Evolutionary conservation across 495 filamentous ascomycete species (phyloP).

Genomic region (Hypoxylon fragiforme): DNA sequence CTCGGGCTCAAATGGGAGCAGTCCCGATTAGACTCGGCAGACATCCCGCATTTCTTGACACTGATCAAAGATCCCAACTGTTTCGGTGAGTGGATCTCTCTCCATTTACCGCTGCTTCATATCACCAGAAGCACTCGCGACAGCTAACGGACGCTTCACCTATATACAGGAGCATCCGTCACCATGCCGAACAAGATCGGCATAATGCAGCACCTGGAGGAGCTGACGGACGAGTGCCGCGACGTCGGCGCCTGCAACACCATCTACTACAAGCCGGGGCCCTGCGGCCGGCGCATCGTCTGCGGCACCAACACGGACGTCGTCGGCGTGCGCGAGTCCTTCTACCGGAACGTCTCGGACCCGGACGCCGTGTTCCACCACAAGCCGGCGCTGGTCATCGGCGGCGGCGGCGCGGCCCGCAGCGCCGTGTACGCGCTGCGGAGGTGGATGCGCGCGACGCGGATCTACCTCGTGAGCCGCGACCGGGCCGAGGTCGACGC

Average conservation of each 20-base stretch:
- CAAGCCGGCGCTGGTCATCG: constrained; percentile 62
- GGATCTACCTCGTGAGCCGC: constrained; percentile 73
- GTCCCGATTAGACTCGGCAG: no score
- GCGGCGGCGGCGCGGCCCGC: constrained; percentile 71
- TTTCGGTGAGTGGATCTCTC: no score
- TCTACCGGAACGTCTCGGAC: constrained; percentile 59
- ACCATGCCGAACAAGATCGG: constrained; percentile 73
- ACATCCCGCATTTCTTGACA: no score
- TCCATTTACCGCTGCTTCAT: no score
- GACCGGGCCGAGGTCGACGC: constrained; percentile 63
- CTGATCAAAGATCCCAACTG: no score
- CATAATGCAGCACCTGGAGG: constrained; percentile 69
- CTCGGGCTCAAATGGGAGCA: no score
- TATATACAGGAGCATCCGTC: no score
- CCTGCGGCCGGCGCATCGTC: constrained; percentile 47
- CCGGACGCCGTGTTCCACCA: constrained; percentile 48
- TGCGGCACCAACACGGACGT: constrained; percentile 78
- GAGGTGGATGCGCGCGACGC: constrained; percentile 64
- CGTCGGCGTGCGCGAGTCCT: constrained; percentile 69
- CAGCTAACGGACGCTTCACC: no score
- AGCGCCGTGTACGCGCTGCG: constrained; percentile 69
- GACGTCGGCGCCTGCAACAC: constrained; percentile 76
- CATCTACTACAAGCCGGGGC: constrained; percentile 60
- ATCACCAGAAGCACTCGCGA: no score
- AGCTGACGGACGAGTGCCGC: constrained; percentile 65